Evolutionary conservation across 1,139 yeast genomes (phyloP).

Genomic region (Wickerhamomyces sp.): DNA sequence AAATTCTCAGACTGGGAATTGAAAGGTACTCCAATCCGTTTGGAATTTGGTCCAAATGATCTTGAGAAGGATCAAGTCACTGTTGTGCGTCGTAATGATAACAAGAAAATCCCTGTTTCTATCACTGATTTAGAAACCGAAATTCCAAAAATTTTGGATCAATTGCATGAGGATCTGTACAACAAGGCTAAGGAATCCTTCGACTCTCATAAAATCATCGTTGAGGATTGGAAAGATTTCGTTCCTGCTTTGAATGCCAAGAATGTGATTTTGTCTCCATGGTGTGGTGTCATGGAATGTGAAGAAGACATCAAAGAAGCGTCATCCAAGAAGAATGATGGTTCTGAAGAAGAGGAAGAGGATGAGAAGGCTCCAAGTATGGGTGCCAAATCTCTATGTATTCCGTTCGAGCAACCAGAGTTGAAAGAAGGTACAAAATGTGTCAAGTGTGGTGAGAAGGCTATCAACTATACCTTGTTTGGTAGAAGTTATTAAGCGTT

Average conservation of each 20-base stretch:
- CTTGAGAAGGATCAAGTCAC: conserved; percentile 72
- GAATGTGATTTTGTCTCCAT: conserved; percentile 88
- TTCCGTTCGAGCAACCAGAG: conserved; percentile 88
- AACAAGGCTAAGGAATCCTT: conserved; percentile 74
- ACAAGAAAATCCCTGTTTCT: conserved; percentile 64
- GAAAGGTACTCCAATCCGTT: conserved; percentile 89
- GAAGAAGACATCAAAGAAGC: conserved; percentile 96
- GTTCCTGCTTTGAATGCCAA: conserved; percentile 89
- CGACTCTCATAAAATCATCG: conserved; percentile 77
- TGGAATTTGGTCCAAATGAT: conserved; percentile 97
- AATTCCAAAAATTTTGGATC: conserved; percentile 72
- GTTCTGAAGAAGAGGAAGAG: conserved; percentile 78
- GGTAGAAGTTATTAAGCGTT: conserved; percentile 78
- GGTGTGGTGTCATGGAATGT: conserved; percentile 94
- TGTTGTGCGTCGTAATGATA: conserved; percentile 91
- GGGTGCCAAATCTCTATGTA: conserved; percentile 99
- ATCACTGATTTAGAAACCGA: conserved; percentile 61
- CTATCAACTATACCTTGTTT: conserved; percentile 83
- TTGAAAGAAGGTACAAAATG: conserved; percentile 78
- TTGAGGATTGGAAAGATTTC: conserved; percentile 85
- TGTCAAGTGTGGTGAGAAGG: conserved; percentile 73
- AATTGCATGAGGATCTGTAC: conserved; percentile 72
- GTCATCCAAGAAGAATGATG: conserved; percentile 73
- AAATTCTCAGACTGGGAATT: conserved; percentile 97
- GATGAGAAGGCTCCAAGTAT: conserved; percentile 97